Evolutionary conservation across 2,329 filamentous ascomycete genomes (phyloP).

Genomic region (Nigrograna mackinnonii): DNA sequence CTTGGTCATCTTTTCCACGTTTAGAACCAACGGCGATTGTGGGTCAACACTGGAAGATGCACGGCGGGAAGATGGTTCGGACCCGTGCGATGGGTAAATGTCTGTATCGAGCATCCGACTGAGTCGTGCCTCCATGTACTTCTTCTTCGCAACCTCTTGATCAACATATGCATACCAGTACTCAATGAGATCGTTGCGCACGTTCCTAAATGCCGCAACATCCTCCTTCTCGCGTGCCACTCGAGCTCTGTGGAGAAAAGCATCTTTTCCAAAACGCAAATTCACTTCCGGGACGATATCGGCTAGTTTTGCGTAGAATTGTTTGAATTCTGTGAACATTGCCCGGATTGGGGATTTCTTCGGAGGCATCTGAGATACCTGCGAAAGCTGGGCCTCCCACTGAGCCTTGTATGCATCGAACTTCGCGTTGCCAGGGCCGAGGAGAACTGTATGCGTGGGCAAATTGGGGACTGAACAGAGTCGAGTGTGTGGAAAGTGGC

Average conservation of each 20-base stretch:
- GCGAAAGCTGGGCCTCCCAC: constrained; percentile 23
- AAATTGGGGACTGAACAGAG: constrained; percentile 30
- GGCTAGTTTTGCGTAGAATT: constrained; percentile 29
- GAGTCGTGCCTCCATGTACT: constrained; percentile 20
- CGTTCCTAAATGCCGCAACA: constrained; percentile 25
- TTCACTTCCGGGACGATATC: constrained; percentile 17
- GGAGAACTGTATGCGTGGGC: constrained; percentile 14
- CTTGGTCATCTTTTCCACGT: constrained; percentile 7
- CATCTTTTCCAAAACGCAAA: constrained; percentile 12
- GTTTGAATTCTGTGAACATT: constrained; percentile 39
- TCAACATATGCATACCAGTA: constrained; percentile 33
- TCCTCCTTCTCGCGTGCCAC: constrained; percentile 38
- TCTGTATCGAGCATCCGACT: constrained; percentile 26
- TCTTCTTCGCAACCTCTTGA: constrained; percentile 23
- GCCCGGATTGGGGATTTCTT: constrained; percentile 24
- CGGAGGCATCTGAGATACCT: constrained; percentile 7
- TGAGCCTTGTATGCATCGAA: constrained; percentile 25
- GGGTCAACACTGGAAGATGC: neutral
- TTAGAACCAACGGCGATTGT: constrained; percentile 2
- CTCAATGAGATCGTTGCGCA: constrained; percentile 30
- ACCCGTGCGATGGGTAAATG: constrained; percentile 23
- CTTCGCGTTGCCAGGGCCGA: constrained; percentile 13
- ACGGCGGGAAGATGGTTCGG: constrained; percentile 5
- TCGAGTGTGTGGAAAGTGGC: neutral
- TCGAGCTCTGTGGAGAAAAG: constrained; percentile 35